A percentile compares a stretch with the other conserved stretches of the same genome.
Conservation (phyloP, 2,329 filamentous ascomycete species). For the Fusarium praegraminearum region DNA sequence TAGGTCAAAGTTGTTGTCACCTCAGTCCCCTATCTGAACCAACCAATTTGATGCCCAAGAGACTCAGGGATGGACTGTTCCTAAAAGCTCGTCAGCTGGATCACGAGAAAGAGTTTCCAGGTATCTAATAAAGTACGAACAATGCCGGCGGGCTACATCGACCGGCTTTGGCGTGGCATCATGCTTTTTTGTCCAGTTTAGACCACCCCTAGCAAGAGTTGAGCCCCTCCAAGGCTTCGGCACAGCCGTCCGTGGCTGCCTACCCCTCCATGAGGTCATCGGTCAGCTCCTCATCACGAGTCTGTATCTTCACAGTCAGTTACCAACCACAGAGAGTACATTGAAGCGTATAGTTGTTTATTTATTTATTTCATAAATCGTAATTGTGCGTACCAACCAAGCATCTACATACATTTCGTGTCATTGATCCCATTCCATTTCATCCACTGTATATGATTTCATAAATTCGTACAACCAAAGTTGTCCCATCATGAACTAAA, state of each 20-base stretch:
- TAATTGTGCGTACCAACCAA: slow-evolving; percentile 35
- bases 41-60: neutral
- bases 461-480: slow-evolving; percentile 38
- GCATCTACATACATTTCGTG: slow-evolving; percentile 39
- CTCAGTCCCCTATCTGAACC: neutral
- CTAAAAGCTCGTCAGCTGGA: no score
- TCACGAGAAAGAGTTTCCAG: neutral
- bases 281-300: slow-evolving; percentile 7
- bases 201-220: neutral
- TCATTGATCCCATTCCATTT: slow-evolving; percentile 10
- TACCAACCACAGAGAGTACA: neutral
- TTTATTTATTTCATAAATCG: slow-evolving; percentile 39
- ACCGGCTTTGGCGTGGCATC: neutral
- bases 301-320: neutral
- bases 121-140: neutral
- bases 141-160: neutral
- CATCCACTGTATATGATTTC: slow-evolving; percentile 40
- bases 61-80: no score
- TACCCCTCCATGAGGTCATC: slow-evolving; percentile 31
- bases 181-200: neutral
- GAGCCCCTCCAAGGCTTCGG: neutral
- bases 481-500: slow-evolving; percentile 30
- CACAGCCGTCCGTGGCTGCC: neutral
- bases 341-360: slow-evolving; percentile 12
- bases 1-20: neutral